Base-by-base conservation (phyloP, 495 filamentous ascomycete genomes). In the Hypoxylon fragiforme region DNA sequence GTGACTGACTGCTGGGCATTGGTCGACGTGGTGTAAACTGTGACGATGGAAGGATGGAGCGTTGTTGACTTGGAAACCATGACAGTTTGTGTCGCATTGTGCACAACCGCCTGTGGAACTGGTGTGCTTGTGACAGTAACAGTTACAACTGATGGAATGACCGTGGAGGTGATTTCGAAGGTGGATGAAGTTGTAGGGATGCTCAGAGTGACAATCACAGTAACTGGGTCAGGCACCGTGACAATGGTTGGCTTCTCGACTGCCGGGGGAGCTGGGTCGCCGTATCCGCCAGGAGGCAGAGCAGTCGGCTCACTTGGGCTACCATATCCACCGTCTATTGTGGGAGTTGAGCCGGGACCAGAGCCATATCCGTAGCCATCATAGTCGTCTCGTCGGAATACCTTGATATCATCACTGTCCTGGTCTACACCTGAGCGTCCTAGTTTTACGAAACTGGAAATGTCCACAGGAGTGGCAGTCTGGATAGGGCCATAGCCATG, bases 241-340 rank as follows among this genome's bases (percentile, higher is more conserved):
- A 44, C 34, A 30, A 47, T 1, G 11, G 3, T 52, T 44, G 46
- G 52, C 11, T 52, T 20, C 24, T 48, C 24, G n/a, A 44, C 19
- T 20, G 36, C 43, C 3, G 58, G 51, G 31, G 45, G 37, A 15
- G 15, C 35, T 2, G 28, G 51, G 24, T 48, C 31, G 13, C 57
- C 51, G 38, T 61, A 61, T 35, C 42, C 58, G 16, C 58, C 58
- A 40, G 58, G 24, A 40, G 58, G 58, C 30, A 52, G 13, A 11
- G 16, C 19, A 12, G 52, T 62, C 14, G 58, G 18, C 9, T 9
- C 38, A 34, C 47, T 43, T 0, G 51, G 43, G 31, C 32, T 56
- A 3, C 58, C 58, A 26, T 62, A 62, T 15, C 52, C 58, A 7
- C 57, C 57, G 16, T 41, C 44, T 20, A 39, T 19, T 40, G 24